A percentile compares a stretch with the other conserved stretches of the same genome.
These are phyloP conservation scores for Calonectria crousiana DNA, from an alignment of 2,329 filamentous ascomycete species.

Conservation along the genomic window DNA sequence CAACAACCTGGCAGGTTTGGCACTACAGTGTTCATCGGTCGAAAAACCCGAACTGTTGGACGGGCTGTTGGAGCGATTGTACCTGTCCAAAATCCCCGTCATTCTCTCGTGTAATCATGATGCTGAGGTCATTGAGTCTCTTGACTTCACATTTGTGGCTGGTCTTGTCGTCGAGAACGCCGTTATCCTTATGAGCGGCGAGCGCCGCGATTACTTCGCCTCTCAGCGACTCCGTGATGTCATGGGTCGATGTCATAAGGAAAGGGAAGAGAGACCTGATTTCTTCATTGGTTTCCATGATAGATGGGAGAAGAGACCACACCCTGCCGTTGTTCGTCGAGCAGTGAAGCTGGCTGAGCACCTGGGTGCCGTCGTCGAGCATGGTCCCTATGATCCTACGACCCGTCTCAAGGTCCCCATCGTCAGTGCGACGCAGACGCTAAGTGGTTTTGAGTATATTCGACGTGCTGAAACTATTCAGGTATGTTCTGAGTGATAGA, in stretches of 20 bases:
- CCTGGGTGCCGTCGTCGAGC: slow-evolving; percentile 35
- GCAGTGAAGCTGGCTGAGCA: slow-evolving; percentile 36
- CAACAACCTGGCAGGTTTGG: slow-evolving; percentile 24
- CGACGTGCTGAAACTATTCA: slow-evolving; percentile 28
- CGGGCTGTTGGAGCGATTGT: slow-evolving; percentile 23
- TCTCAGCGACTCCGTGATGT: slow-evolving; percentile 26
- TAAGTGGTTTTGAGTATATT: slow-evolving; percentile 34
- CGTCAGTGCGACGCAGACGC: slow-evolving; percentile 19
- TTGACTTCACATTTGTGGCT: slow-evolving; percentile 24
- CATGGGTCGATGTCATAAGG: slow-evolving; percentile 26
- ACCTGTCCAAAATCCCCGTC: slow-evolving; percentile 20
- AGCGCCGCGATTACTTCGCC: slow-evolving; percentile 33
- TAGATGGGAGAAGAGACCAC: slow-evolving; percentile 24
- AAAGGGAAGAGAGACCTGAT: slow-evolving; percentile 29
- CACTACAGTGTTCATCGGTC: slow-evolving; percentile 8
- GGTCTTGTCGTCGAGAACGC: slow-evolving; percentile 34
- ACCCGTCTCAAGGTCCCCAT: slow-evolving; percentile 9
- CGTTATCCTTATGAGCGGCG: slow-evolving; percentile 29
- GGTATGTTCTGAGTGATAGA: neutral
- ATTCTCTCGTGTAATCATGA: slow-evolving; percentile 32
- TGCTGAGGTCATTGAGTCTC: slow-evolving; percentile 25
- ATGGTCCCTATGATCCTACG: slow-evolving; percentile 24
- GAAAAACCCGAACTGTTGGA: slow-evolving; percentile 17
- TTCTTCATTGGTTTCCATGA: slow-evolving; percentile 36
- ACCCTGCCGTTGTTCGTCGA: slow-evolving; percentile 28